These are phyloP conservation scores for Thermochaetoides dissita DNA, from an alignment of 2,329 filamentous ascomycete species.

Conservation along the genomic window DNA sequence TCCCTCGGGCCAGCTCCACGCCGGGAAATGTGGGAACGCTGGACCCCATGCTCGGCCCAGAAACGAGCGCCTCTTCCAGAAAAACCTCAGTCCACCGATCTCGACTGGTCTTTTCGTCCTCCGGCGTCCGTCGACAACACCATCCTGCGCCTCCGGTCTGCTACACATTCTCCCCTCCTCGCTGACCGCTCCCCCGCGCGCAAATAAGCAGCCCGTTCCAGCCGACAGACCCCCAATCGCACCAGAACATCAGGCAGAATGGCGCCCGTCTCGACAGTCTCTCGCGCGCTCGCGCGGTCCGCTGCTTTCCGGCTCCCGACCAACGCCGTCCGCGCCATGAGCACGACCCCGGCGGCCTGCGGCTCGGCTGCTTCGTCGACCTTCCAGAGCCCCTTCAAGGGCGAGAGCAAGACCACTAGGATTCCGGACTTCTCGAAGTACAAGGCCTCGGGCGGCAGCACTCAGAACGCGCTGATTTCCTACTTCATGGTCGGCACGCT, in stretches of 20 bases:
- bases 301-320: slow-evolving; percentile 20
- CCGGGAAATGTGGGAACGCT: slow-evolving; percentile 14
- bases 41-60: slow-evolving; percentile 13
- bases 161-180: neutral
- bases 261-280: slow-evolving; percentile 54
- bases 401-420: slow-evolving; percentile 44
- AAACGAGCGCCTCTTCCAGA: slow-evolving; percentile 6
- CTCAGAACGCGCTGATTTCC: slow-evolving; percentile 72
- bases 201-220: neutral
- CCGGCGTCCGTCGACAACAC: slow-evolving; percentile 8
- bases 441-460: slow-evolving; percentile 52
- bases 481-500: slow-evolving; percentile 99
- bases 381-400: slow-evolving; percentile 52
- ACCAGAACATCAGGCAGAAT: slow-evolving; percentile 28
- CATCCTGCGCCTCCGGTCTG: slow-evolving; percentile 2
- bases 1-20: slow-evolving; percentile 9
- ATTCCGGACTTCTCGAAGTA: slow-evolving; percentile 89
- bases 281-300: slow-evolving; percentile 53
- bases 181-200: neutral
- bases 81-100: slow-evolving; percentile 29
- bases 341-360: slow-evolving; percentile 36
- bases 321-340: slow-evolving; percentile 38
- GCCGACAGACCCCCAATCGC: neutral
- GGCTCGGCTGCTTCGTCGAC: slow-evolving; percentile 27
- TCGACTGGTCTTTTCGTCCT: slow-evolving; percentile 12